Evolutionary conservation across 2,329 filamentous ascomycete species (phyloP).

Genomic region (Cryphonectria nitschkei): DNA sequence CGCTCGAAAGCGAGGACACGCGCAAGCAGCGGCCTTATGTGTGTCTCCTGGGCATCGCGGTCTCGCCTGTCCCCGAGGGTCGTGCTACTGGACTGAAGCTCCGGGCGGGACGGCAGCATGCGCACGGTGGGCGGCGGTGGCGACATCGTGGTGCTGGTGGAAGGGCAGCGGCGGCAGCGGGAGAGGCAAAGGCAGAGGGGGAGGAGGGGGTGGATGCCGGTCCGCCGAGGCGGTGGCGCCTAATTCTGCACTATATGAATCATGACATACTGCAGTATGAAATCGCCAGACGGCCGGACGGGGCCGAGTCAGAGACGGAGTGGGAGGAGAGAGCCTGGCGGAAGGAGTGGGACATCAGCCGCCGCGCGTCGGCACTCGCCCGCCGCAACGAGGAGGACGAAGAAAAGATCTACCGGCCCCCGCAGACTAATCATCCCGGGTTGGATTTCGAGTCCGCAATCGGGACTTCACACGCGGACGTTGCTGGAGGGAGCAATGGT

Average conservation of each 20-base stretch:
- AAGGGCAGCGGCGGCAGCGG: neutral
- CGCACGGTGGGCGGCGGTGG: slow-evolving; percentile 19
- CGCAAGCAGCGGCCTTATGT: slow-evolving; percentile 47
- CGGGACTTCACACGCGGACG: too few relatives aligned
- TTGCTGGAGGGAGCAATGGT: too few relatives aligned
- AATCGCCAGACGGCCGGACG: slow-evolving; percentile 41
- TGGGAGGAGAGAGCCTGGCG: slow-evolving; percentile 15
- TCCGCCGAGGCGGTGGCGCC: slow-evolving; percentile 58
- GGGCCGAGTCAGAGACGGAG: neutral
- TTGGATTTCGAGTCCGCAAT: neutral
- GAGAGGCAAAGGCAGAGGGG: neutral
- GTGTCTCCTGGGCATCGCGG: slow-evolving; percentile 68
- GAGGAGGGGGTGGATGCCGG: slow-evolving; percentile 30
- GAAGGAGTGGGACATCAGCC: neutral
- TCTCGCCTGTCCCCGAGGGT: slow-evolving; percentile 63
- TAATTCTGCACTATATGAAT: slow-evolving; percentile 74
- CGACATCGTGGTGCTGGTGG: slow-evolving; percentile 15
- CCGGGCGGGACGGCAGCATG: slow-evolving; percentile 5
- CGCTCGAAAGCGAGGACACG: slow-evolving; percentile 51
- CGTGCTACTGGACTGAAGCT: slow-evolving; percentile 36
- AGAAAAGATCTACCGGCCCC: neutral
- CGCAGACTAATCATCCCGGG: neutral
- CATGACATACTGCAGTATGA: slow-evolving; percentile 73
- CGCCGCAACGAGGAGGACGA: neutral
- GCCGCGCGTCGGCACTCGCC: neutral